phyloP scores from a whole-genome alignment of 495 filamentous ascomycete genomes.

The Coniosporium apollinis region DNA sequence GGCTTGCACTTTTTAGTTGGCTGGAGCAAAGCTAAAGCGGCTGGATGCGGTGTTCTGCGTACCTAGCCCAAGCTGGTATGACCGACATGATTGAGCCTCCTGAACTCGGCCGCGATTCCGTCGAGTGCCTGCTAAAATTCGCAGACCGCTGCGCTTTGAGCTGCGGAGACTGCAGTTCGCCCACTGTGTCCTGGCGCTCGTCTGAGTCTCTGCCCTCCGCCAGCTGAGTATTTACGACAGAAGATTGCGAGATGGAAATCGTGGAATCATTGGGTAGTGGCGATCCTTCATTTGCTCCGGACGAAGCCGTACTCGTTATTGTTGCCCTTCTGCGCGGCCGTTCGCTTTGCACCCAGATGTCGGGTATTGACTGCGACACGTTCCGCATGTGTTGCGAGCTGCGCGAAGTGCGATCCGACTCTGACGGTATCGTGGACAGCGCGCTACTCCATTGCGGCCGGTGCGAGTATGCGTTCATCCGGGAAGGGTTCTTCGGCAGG shows the following conservation, averaged over 20 bases:
- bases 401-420: slow-evolving; percentile 14
- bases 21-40: background rate
- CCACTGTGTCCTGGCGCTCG: slow-evolving; percentile 21
- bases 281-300: no score
- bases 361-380: slow-evolving; percentile 9
- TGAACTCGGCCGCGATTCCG: slow-evolving; percentile 20
- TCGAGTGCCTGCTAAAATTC: slow-evolving; percentile 13
- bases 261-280: no score
- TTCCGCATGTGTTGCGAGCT: background rate
- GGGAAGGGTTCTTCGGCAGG: slow-evolving; percentile 14
- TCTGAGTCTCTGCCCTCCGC: slow-evolving; percentile 12
- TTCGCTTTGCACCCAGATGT: slow-evolving; percentile 1
- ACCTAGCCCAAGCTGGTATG: no score
- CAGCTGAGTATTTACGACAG: background rate
- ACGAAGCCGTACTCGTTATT: slow-evolving; percentile 11
- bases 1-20: slow-evolving; percentile 2
- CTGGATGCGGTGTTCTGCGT: background rate
- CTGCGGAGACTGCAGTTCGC: slow-evolving; percentile 20
- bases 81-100: slow-evolving; percentile 23
- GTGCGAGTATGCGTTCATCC: slow-evolving; percentile 15
- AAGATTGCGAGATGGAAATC: no score
- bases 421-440: slow-evolving; percentile 24
- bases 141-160: slow-evolving; percentile 20
- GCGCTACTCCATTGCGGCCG: slow-evolving; percentile 18
- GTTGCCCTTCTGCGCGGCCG: slow-evolving; percentile 8